Evolutionary conservation across 768 basidiomycete genomes (phyloP), one percentile per base, ranked within the genome.

Genomic region (Kwoniella bestiolae): DNA sequence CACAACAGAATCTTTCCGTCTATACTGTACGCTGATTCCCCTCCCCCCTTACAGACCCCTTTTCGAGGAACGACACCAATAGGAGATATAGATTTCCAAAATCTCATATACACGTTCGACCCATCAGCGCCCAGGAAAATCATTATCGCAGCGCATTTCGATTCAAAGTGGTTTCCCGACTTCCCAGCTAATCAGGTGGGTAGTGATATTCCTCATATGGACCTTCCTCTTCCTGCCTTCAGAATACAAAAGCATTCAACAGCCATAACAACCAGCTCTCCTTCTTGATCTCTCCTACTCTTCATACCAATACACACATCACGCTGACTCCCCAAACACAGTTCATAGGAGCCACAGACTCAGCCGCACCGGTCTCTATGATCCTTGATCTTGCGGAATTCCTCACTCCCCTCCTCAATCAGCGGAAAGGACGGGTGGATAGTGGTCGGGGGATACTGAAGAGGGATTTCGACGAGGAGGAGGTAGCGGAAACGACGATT

Each of bases 321-420:
- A 16, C 18, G 38, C 38, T 41, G 38, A n/a, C 23, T 46, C 23
- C 2, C 12, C 47, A 3, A 11, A 32, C 82, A 97, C 82, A 97
- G 91, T 99, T 99, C 79, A 83, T 99, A 74, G 96, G 96, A 34
- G 96, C 96, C 8, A 98, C 94, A 9, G 96, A 99, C 79, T 96
- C 94, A 0, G 96, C 94, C 5, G 93, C 92, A 34, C 89, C 96
- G 2, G 97, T 94, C 70, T 92, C 94, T 3, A 89, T 98, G 82
- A 86, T 99, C 83, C 86, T 97, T 29, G 94, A 97, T 81, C 83
- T 97, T 16, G 96, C 94, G 0, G 91, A 94, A 81, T 83, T 90
- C 5, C 82, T 97, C 41, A 87, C 91, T 65, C 87, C 76, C 23
- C 71, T 68, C 7, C 72, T 81, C 0, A 35, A 44, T 0, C 65